Evolutionary conservation across 805 yeast species (phyloP), one percentile per base, ranked within the genome.

Genomic region (Candida ortonii): DNA sequence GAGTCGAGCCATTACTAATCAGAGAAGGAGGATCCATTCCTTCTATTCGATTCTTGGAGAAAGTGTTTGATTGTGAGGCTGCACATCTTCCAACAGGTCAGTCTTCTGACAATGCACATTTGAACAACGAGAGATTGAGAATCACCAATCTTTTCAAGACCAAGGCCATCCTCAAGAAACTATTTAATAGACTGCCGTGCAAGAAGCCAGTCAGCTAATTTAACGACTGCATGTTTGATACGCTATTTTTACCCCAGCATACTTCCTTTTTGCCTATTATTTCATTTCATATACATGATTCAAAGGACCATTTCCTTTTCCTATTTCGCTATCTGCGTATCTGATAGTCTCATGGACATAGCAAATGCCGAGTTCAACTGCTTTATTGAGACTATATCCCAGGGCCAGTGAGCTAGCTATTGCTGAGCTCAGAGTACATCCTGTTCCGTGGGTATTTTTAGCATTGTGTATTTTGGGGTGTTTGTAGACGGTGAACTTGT

Each of bases 21-120:
- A 75, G 97, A 46, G 98, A 93, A 64, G 98, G 98, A 41, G 98
- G 98, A 0, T 86, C 97, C 0, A 88, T 90, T 56, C 97, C 98
- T 2, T 81, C 90, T 8, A 79, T 93, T 6, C 64, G 96, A 43
- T 83, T 82, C 41, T 62, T 90, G 45, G 98, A 90, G 50, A 84
- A 84, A 57, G 66, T 73, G 9, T 84, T 90, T 46, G 60, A 70
- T 33, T 96, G 97, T 3, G 85, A 86, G 16, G 97, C 96, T 2
- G 94, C 90, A 1, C 97, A 93, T 59, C 75, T 93, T 21, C 97
- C 98, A 2, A 87, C 97, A 53, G 98, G 97, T 0, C 98, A 90
- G 63, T 75, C 90, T 2, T 78, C 93, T 26, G 97, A 93, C 57
- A 86, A 87, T 52, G 97, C 97, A 1, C 98, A 90, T 65, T 71